Evolutionary conservation across 306 rosid genomes (phyloP), one percentile per base, ranked within the genome.

Genomic region (Notholithocarpus densiflorus): DNA sequence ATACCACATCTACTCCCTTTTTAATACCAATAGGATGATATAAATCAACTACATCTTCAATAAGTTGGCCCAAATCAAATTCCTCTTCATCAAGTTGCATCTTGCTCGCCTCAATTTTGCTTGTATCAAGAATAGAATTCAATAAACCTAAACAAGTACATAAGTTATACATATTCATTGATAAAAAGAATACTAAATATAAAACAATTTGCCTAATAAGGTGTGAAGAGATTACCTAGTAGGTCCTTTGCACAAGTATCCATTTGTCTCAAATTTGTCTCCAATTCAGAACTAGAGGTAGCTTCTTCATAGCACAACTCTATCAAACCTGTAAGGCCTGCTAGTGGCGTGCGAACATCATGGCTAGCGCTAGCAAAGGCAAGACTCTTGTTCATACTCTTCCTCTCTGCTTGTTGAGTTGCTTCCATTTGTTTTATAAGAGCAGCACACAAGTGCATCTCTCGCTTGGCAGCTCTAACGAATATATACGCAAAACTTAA

Each of bases 101-200:
- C 81, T 92, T 90, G 3, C 97, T 94, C 1, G 91, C 93, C 85
- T 94, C 95, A 31, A 91, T 92, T 76, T 92, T 89, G 86, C 97
- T 94, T 68, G 88, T 88, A 73, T 94, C 97, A 3, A 94, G 93
- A 82, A 89, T 83, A 34, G 97, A 88, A 79, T 90, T 94, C 83
- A 94, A 66, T 55, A 92, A 71, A 56, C 90, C 98, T 89, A 77
- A 31, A 40, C 24, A 23, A 60, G 62, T 51, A 65, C 34, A 27
- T 45, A 45, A 45, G 52, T 45, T 45, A 45, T 11, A 45, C 52
- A 10, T 45, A 45, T 45, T 45, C 52, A 45, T 45, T 45, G 52
- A 8, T 5, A 75, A 9, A 80, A 71, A 23, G 5, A 61, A 78
- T 65, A 32, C 15, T 6, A 57, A 57, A 57, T 10, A 48, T 10